Evolutionary conservation across 805 yeast genomes (phyloP), one percentile per base, ranked within the genome.

Genomic region (Scheffersomyces coipomensis): DNA sequence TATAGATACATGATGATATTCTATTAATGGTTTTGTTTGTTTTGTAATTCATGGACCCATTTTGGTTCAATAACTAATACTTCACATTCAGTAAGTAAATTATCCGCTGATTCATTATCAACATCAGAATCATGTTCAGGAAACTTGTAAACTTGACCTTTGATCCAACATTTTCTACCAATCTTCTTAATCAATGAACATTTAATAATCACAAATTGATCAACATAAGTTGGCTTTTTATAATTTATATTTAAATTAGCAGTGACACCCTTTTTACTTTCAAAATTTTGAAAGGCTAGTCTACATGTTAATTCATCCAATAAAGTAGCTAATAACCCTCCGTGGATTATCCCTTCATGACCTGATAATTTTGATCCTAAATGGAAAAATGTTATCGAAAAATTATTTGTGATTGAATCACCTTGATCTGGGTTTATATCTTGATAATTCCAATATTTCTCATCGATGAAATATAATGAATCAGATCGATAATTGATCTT

Each of bases 191-290:
- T 29, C 4, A 65, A 29, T 19, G 50, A 49, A 42, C 74, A 67
- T 38, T 59, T 65, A 15, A 69, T 52, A 55, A 66, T 48, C 10
- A 68, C 55, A 35, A 47, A 55, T 16, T 57, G 52, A 43, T 65
- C 51, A 7, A 60, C 58, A 38, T 35, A 58, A 27, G 70, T 61
- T 3, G 74, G 75, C 39, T 58, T 53, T 36, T 52, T 55, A 43
- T 66, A 69, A 48, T 60, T 65, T 42, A 68, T 60, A 43, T 67
- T 68, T 52, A 68, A 64, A 41, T 65, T 68, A 11, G 75, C 75
- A 11, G 75, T 69, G 15, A 69, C 73, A 1, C 71, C 75, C 42
- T 58, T 60, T 37, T 58, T 60, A 19, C 71, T 62, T 26, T 59
- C 53, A 39, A 62, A 59, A 46, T 67, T 69, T 41, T 66, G 65